Evolutionary conservation across 208 protist genomes (phyloP).

Genomic region (Crithidia mellificae): DNA sequence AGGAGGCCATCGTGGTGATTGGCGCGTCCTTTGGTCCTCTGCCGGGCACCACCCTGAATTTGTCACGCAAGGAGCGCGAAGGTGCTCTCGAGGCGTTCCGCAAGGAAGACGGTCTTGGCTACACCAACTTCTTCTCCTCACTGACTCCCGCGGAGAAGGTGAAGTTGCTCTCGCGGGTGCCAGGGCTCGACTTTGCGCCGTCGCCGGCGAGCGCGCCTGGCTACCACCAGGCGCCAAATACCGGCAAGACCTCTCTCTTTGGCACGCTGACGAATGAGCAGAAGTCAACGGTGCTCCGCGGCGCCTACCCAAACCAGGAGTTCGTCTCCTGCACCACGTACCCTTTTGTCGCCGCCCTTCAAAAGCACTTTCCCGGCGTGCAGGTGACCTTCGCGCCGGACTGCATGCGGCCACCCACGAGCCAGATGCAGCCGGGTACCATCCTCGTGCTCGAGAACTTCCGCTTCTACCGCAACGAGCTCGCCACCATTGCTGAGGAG

Average conservation of each 20-base stretch:
- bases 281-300: slow-evolving; percentile 48
- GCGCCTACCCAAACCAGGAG: slow-evolving; percentile 41
- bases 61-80: slow-evolving; percentile 48
- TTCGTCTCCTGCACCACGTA: slow-evolving; percentile 56
- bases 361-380: slow-evolving; percentile 45
- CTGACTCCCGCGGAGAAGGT: slow-evolving; percentile 48
- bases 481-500: slow-evolving; percentile 42
- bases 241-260: slow-evolving; percentile 63
- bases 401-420: slow-evolving; percentile 50
- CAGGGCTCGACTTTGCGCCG: slow-evolving; percentile 27
- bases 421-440: slow-evolving; percentile 41
- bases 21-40: slow-evolving; percentile 65
- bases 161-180: slow-evolving; percentile 51
- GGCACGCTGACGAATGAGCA: slow-evolving; percentile 44
- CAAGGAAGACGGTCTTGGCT: slow-evolving; percentile 61
- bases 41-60: slow-evolving; percentile 48
- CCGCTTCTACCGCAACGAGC: slow-evolving; percentile 81
- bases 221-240: slow-evolving; percentile 32
- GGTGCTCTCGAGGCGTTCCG: slow-evolving; percentile 64
- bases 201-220: slow-evolving; percentile 15
- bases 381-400: slow-evolving; percentile 63
- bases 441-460: slow-evolving; percentile 81
- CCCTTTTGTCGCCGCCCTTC: slow-evolving; percentile 56
- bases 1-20: slow-evolving; percentile 55
- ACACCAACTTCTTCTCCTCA: slow-evolving; percentile 67